A percentile compares a stretch with the other conserved stretches of the same genome.
These are phyloP conservation scores for Gossypium laxum DNA, from an alignment of 441 rosid species.

Conservation along the genomic window DNA sequence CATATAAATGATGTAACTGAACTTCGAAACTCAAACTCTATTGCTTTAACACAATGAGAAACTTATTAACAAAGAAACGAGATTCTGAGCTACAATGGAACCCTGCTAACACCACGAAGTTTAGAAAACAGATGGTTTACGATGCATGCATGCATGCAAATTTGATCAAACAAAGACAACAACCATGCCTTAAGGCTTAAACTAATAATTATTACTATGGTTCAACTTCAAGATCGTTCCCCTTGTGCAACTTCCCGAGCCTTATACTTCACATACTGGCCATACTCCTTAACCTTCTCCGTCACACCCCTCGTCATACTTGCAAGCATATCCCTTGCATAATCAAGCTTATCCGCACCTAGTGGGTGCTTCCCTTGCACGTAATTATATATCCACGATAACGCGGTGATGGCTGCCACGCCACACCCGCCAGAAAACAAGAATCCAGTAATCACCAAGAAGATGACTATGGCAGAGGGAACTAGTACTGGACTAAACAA, in stretches of 20 bases:
- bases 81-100: too few relatives aligned
- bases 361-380: constrained; percentile 48
- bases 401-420: constrained; percentile 35
- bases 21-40: too few relatives aligned
- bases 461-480: constrained; percentile 34
- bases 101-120: too few relatives aligned
- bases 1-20: too few relatives aligned
- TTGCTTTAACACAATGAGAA: too few relatives aligned
- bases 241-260: constrained; percentile 28
- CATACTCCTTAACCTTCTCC: constrained; percentile 34
- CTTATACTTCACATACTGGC: constrained; percentile 37
- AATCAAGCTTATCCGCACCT: constrained; percentile 54
- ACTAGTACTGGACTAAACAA: constrained; percentile 52
- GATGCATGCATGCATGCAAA: too few relatives aligned
- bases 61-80: too few relatives aligned
- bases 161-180: too few relatives aligned
- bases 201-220: too few relatives aligned
- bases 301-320: constrained; percentile 20
- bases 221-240: background rate
- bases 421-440: constrained; percentile 54
- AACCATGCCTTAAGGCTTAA: too few relatives aligned
- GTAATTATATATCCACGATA: constrained; percentile 57
- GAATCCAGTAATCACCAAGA: constrained; percentile 34
- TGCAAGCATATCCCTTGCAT: constrained; percentile 33
- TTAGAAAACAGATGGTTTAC: too few relatives aligned